Percentiles rank a stretch among this genome's conserved stretches.
Conservation (phyloP, 257 asterid genomes). For the Catharanthus roseus region DNA sequence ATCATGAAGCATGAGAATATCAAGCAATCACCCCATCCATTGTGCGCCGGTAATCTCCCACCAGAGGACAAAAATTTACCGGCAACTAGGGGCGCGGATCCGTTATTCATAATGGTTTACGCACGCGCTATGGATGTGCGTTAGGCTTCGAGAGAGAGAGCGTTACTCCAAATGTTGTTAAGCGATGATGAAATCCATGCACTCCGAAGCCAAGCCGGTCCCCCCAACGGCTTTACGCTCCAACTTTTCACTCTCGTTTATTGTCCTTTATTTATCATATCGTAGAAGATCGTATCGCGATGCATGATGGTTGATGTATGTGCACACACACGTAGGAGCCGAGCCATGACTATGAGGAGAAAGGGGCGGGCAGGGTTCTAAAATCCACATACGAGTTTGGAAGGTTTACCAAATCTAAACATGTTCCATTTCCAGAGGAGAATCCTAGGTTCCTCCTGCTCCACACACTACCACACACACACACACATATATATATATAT, state of each 20-base stretch:
- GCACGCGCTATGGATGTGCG: neutral
- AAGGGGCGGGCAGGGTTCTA: neutral
- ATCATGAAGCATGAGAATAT: too few species aligned
- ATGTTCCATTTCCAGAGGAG: neutral
- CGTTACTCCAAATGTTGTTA: too few species aligned
- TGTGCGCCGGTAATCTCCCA: too few species aligned
- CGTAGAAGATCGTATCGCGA: neutral
- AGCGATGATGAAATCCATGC: constrained; percentile 12
- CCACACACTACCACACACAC: too few species aligned
- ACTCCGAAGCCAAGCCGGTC: neutral
- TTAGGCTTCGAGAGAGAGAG: neutral
- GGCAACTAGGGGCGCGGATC: too few species aligned
- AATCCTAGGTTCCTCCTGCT: constrained; percentile 10
- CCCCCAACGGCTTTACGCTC: constrained; percentile 1
- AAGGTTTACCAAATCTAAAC: constrained; percentile 5
- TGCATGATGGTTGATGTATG: neutral
- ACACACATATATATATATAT: too few species aligned
- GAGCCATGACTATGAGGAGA: too few species aligned
- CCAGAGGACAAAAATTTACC: too few species aligned
- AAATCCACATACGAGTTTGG: neutral
- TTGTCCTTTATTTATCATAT: neutral
- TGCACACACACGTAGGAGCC: neutral
- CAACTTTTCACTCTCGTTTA: too few species aligned
- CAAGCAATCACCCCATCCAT: too few species aligned
- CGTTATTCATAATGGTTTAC: neutral